Evolutionary conservation across 306 rosid genomes (phyloP), one percentile per base, ranked within the genome.

Genomic region (Quercus ilex): DNA sequence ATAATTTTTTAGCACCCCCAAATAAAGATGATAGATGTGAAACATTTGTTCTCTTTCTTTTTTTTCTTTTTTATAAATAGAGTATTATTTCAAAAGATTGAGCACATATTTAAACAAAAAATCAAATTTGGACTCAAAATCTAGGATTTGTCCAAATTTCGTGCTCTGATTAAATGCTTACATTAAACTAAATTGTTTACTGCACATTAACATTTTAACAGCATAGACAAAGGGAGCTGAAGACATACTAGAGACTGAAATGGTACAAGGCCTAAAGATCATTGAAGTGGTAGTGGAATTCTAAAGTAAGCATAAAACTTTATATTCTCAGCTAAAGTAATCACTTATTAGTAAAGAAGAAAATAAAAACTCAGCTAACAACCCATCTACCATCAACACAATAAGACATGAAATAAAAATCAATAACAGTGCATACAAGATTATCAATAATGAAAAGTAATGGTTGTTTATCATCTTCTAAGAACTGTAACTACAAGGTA

Each of bases 401-500:
- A 28, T 17, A 3, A 64, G 71, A 49, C 71, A 64, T 30, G 46
- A 30, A 30, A 31, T 28, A 64, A 31, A 13, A 64, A 64, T 30
- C 30, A 17, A 28, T 62, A 46, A 35, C 78, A 75, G 28, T 23
- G 76, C 71, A 20, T 4, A 71, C 23, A 68, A 59, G 21, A 64
- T 18, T 31, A 20, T 10, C 18, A 33, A 30, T 77, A 51, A 52
- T 28, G 43, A 21, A 8, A 28, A 63, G 35, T 5, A 18, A 60
- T 58, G 25, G 4, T 62, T 7, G 43, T n/a, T 41, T 70, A 23
- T 38, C 30, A 19, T 70, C 31, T 53, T 78, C 64, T 30, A 5
- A 56, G 46, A 51, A 41, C 71, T 60, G 33, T 76, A 25, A 67
- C 55, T 21, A 75, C 53, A 25, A 77, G 90, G 83, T 17, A 90